These are phyloP conservation scores for Trametes polyzona DNA, from an alignment of 1,284 basidiomycete genomes.

Conservation along the genomic window DNA sequence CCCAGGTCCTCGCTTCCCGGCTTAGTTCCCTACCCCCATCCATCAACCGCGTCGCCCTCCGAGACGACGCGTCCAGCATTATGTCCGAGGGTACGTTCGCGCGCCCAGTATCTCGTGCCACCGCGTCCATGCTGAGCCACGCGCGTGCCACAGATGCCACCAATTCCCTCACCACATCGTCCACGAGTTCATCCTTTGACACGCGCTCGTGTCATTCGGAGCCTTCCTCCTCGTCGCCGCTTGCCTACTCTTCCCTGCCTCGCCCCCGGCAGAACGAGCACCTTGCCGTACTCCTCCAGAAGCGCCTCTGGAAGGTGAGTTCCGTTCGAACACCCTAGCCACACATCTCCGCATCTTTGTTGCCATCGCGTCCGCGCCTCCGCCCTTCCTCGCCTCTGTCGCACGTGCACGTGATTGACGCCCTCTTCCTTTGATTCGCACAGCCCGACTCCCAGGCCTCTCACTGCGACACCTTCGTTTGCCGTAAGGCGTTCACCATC, in stretches of 20 bases:
- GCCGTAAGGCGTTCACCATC: constrained; percentile 62
- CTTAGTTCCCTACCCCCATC: constrained; percentile 25
- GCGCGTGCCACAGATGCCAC: constrained; percentile 19
- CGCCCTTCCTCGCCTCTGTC: neutral
- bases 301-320: constrained; percentile 72
- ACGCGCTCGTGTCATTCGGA: constrained; percentile 31
- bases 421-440: constrained; percentile 19
- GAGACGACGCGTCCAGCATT: constrained; percentile 30
- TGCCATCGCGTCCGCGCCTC: constrained; percentile 14
- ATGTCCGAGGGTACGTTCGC: constrained; percentile 34
- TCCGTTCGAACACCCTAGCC: neutral
- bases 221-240: constrained; percentile 13
- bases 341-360: constrained; percentile 5
- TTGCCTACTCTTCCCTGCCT: constrained; percentile 13
- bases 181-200: constrained; percentile 29
- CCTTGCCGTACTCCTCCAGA: constrained; percentile 73
- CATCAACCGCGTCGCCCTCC: constrained; percentile 22
- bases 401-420: constrained; percentile 30
- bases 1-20: constrained; percentile 27
- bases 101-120: neutral
- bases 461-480: constrained; percentile 73
- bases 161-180: constrained; percentile 26
- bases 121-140: constrained; percentile 16
- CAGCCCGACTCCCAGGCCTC: constrained; percentile 65
- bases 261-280: constrained; percentile 56